phyloP scores from a whole-genome alignment of 768 basidiomycete species.

The Lentinula sp. region DNA sequence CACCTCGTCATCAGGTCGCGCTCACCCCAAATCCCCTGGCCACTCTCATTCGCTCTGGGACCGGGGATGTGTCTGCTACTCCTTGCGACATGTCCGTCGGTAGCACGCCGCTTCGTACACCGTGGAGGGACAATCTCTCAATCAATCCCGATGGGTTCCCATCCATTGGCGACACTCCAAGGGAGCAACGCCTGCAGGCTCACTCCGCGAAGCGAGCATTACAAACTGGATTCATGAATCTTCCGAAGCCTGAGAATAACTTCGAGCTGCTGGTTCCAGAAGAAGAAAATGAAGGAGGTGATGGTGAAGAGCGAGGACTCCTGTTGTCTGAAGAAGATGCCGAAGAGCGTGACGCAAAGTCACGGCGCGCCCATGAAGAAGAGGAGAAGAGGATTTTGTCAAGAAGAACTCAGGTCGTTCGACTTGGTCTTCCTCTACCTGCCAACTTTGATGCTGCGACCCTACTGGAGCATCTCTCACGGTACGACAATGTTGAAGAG shows the following conservation, averaged over 20 bases:
- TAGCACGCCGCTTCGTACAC: slow-evolving; percentile 88
- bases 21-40: slow-evolving; percentile 97
- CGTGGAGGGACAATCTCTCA: slow-evolving; percentile 83
- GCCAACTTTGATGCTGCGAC: slow-evolving; percentile 68
- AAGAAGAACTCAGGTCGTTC: slow-evolving; percentile 75
- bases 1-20: slow-evolving; percentile 83
- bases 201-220: slow-evolving; percentile 71
- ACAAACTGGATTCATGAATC: slow-evolving; percentile 70
- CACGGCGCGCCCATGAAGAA: slow-evolving; percentile 61
- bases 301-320: slow-evolving; percentile 16
- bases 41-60: slow-evolving; percentile 61
- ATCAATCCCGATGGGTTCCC: slow-evolving; percentile 74
- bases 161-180: slow-evolving; percentile 61
- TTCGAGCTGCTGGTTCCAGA: slow-evolving; percentile 93
- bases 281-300: slow-evolving; percentile 62
- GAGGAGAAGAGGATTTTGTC: slow-evolving; percentile 79
- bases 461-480: slow-evolving; percentile 55
- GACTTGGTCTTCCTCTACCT: slow-evolving; percentile 80
- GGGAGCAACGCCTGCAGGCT: slow-evolving; percentile 59
- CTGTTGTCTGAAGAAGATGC: slow-evolving; percentile 75
- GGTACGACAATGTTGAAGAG: slow-evolving; percentile 34
- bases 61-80: slow-evolving; percentile 43
- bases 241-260: slow-evolving; percentile 95
- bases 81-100: slow-evolving; percentile 40
- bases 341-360: slow-evolving; percentile 79